These are phyloP conservation scores for Agaricus sinodeliciosus DNA, from an alignment of 768 basidiomycete species.

Conservation along the genomic window DNA sequence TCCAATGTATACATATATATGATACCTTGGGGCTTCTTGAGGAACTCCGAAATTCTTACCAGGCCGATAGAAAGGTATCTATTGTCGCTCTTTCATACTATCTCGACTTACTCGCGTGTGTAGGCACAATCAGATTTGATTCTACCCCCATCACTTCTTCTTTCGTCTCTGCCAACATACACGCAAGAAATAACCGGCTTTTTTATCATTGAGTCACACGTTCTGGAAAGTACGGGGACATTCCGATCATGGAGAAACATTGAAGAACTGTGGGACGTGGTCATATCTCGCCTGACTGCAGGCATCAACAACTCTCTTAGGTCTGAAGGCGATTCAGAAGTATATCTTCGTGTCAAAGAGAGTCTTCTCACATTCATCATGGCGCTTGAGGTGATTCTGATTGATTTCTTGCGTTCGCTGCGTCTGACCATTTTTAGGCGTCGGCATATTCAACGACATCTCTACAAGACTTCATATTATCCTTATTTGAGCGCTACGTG, in stretches of 20 bases:
- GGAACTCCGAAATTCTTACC: constrained; percentile 87
- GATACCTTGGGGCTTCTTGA: constrained; percentile 84
- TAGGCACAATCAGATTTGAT: constrained; percentile 98
- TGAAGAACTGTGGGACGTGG: constrained; percentile 91
- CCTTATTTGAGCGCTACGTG: constrained; percentile 87
- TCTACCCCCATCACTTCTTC: constrained; percentile 65
- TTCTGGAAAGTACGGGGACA: constrained; percentile 78
- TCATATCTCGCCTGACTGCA: constrained; percentile 66
- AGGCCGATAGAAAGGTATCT: constrained; percentile 89
- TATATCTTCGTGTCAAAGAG: constrained; percentile 80
- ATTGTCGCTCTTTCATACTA: not conserved
- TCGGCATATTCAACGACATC: constrained; percentile 83
- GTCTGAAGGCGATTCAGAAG: constrained; percentile 72
- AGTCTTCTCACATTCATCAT: constrained; percentile 79
- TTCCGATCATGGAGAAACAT: constrained; percentile 91
- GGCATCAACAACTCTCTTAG: constrained; percentile 69
- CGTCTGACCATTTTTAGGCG: constrained; percentile 40
- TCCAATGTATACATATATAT: constrained; percentile 97
- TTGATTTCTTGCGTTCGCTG: not conserved
- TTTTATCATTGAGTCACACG: constrained; percentile 93
- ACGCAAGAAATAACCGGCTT: constrained; percentile 95
- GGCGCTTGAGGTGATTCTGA: constrained; percentile 71
- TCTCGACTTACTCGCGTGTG: constrained; percentile 2
- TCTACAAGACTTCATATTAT: constrained; percentile 78
- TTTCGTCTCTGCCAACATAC: constrained; percentile 63